These are phyloP conservation scores for Pleomassaria siparia DNA, from an alignment of 2,329 filamentous ascomycete genomes.

Conservation along the genomic window DNA sequence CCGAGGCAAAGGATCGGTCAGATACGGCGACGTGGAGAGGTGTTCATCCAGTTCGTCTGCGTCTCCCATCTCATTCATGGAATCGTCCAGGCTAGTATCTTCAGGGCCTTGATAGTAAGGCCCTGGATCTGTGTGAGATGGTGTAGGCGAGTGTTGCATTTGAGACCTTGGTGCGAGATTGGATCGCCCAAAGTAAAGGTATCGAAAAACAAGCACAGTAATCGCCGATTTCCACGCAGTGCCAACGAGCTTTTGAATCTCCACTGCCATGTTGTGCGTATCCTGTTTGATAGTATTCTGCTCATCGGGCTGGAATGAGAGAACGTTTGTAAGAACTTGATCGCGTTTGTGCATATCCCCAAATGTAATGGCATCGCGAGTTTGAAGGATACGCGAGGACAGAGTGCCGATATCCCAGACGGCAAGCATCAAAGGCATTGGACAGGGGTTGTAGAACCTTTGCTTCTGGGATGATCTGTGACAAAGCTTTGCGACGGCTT, in stretches of 20 bases:
- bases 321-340: slow-evolving; percentile 18
- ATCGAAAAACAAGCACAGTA: slow-evolving; percentile 19
- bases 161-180: slow-evolving; percentile 10
- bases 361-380: neutral
- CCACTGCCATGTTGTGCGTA: too few relatives aligned
- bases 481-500: slow-evolving; percentile 17
- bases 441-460: slow-evolving; percentile 18
- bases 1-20: neutral
- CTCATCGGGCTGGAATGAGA: slow-evolving; percentile 14
- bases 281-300: too few relatives aligned
- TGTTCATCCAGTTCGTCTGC: slow-evolving; percentile 4
- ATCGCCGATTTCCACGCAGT: slow-evolving; percentile 20
- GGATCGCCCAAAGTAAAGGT: slow-evolving; percentile 22
- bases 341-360: slow-evolving; percentile 20
- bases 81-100: slow-evolving; percentile 1
- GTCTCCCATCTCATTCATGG: slow-evolving; percentile 5
- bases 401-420: slow-evolving; percentile 19
- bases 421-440: slow-evolving; percentile 13
- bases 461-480: slow-evolving; percentile 10
- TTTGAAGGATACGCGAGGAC: slow-evolving; percentile 14
- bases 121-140: slow-evolving; percentile 4
- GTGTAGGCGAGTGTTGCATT: slow-evolving; percentile 4
- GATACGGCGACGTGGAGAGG: neutral
- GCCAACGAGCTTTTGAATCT: neutral
- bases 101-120: slow-evolving; percentile 8